Evolutionary conservation across 2,329 filamentous ascomycete genomes (phyloP).

Genomic region (Cadophora malorum): DNA sequence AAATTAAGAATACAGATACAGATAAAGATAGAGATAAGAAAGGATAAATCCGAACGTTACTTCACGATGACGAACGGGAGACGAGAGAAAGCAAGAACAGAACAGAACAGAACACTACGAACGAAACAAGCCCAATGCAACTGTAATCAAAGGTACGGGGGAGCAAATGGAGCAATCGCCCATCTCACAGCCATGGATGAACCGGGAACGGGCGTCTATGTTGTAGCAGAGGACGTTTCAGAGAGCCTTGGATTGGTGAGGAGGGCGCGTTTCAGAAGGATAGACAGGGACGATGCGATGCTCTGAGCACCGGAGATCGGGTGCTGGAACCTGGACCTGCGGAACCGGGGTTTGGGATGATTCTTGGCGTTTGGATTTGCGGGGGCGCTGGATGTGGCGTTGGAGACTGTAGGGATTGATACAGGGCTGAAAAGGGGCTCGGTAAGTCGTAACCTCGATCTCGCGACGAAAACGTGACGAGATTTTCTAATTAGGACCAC

Average conservation of each 20-base stretch:
- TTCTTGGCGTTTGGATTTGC: constrained; percentile 16
- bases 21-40: constrained; percentile 3
- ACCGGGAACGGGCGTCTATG: not conserved
- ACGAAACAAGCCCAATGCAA: constrained; percentile 15
- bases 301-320: constrained; percentile 6
- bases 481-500: too few species aligned
- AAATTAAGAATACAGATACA: not conserved
- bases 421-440: not conserved
- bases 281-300: not conserved
- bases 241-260: constrained; percentile 7
- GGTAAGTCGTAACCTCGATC: not conserved
- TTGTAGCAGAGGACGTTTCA: constrained; percentile 17
- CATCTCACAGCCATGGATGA: not conserved
- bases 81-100: constrained; percentile 10
- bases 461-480: not conserved
- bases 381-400: constrained; percentile 5
- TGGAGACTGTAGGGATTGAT: not conserved
- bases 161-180: not conserved
- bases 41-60: not conserved
- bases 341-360: not conserved
- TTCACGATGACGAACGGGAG: not conserved
- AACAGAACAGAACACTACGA: not conserved
- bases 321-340: not conserved
- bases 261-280: constrained; percentile 1
- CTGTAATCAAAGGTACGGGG: constrained; percentile 7